Conservation (phyloP, 2,329 filamentous ascomycete species). For the Colletotrichum tabaci region DNA sequence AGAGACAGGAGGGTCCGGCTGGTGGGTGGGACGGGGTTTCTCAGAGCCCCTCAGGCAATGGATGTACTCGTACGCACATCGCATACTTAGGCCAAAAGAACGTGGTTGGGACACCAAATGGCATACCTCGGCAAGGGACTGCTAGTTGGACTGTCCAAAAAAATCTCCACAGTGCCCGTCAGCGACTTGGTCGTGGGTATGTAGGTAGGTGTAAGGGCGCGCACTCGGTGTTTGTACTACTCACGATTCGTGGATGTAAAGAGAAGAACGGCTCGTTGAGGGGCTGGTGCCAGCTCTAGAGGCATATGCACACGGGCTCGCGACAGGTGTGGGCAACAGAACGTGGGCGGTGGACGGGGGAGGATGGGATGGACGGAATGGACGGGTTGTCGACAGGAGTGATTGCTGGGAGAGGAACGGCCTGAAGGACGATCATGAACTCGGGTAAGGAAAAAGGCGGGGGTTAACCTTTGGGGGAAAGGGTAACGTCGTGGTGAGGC, state of each 20-base stretch:
- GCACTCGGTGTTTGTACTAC: background rate
- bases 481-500: background rate
- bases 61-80: background rate
- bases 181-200: background rate
- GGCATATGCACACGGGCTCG: background rate
- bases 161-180: background rate
- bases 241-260: background rate
- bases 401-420: slow-evolving; percentile 21
- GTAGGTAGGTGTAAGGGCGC: background rate
- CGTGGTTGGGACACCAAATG: too few species aligned
- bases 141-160: too few species aligned
- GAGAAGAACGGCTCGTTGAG: background rate
- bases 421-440: slow-evolving; percentile 30
- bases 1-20: background rate
- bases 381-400: slow-evolving; percentile 6
- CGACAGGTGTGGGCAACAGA: background rate
- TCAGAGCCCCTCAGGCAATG: background rate
- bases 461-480: slow-evolving; percentile 8
- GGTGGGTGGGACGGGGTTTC: background rate
- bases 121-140: too few species aligned
- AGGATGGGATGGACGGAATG: background rate
- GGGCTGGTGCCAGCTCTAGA: background rate
- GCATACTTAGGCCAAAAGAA: too few species aligned
- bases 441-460: slow-evolving; percentile 25
- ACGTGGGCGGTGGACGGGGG: background rate